These are phyloP conservation scores for Syncephalastrum sp. DNA, from an alignment of 371 early-diverging fungal genomes.

Conservation along the genomic window DNA sequence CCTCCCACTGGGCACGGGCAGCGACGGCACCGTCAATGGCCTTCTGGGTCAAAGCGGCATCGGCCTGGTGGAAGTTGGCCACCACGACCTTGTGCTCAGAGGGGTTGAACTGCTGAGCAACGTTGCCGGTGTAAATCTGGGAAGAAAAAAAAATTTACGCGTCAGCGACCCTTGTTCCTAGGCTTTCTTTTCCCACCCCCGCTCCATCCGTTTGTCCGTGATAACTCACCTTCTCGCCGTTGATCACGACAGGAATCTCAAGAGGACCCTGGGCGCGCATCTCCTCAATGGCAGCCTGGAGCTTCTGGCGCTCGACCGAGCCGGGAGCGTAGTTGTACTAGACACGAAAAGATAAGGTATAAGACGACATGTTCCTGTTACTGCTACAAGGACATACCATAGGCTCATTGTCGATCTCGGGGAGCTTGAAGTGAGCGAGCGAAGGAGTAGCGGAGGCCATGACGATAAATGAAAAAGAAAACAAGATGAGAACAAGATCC, in stretches of 20 bases:
- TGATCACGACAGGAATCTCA: conserved; percentile 84
- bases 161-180: neutral
- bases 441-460: conserved; percentile 37
- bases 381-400: conserved; percentile 54
- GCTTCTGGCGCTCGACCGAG: conserved; percentile 72
- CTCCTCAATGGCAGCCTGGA: conserved; percentile 77
- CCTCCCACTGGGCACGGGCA: conserved; percentile 89
- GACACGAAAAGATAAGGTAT: neutral
- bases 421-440: conserved; percentile 77
- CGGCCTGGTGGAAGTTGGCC: conserved; percentile 86
- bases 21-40: conserved; percentile 91
- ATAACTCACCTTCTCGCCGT: conserved; percentile 73
- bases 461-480: neutral
- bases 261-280: conserved; percentile 70
- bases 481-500: too few relatives aligned
- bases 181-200: neutral
- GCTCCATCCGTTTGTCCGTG: neutral
- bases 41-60: conserved; percentile 65
- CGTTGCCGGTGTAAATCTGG: conserved; percentile 65
- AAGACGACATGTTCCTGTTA: neutral
- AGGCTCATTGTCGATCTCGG: conserved; percentile 86
- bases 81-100: conserved; percentile 82
- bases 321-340: conserved; percentile 81
- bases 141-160: neutral
- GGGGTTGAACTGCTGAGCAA: conserved; percentile 77